A percentile compares a stretch with the other conserved stretches of the same genome.
Evolutionary conservation across 805 yeast species (phyloP).

Genomic region (Lachancea dasiensis): DNA sequence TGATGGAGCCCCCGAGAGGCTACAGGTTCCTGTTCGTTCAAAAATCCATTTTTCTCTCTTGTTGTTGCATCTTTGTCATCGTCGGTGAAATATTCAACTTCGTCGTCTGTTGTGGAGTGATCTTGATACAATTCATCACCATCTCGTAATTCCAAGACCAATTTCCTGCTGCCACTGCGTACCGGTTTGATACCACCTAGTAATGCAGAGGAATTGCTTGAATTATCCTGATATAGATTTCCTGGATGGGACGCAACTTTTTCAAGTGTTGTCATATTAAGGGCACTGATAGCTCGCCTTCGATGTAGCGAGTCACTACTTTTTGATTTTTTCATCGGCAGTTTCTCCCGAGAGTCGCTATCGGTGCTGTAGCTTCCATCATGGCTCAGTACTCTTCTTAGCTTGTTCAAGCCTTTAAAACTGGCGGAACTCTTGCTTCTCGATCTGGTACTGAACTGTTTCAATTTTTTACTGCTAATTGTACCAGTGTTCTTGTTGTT

Average conservation of each 20-base stretch:
- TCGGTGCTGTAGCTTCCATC: conserved; percentile 19
- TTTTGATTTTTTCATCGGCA: conserved; percentile 21
- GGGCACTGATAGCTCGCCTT: conserved; percentile 26
- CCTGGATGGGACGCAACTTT: conserved; percentile 23
- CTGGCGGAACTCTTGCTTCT: conserved; percentile 31
- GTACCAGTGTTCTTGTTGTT: conserved; percentile 9
- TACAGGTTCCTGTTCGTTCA: too few relatives aligned
- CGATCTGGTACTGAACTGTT: conserved; percentile 30
- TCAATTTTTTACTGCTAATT: conserved; percentile 9
- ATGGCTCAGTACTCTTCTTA: conserved; percentile 23
- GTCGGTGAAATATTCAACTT: conserved; percentile 38
- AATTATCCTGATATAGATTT: conserved; percentile 10
- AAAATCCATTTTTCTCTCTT: neutral
- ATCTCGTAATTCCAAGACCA: conserved; percentile 24
- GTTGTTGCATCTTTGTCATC: conserved; percentile 3
- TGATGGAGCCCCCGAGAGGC: too few relatives aligned
- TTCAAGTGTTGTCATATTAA: conserved; percentile 31
- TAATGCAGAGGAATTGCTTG: conserved; percentile 7
- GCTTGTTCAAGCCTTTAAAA: conserved; percentile 24
- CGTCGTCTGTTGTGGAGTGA: conserved; percentile 33
- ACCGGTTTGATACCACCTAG: conserved; percentile 24
- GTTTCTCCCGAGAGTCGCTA: conserved; percentile 5
- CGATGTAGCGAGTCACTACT: conserved; percentile 29
- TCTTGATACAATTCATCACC: conserved; percentile 23
- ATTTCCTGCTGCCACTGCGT: conserved; percentile 26